Base-by-base conservation (phyloP, 805 yeast species). In the Wickerhamiella parazyma region DNA sequence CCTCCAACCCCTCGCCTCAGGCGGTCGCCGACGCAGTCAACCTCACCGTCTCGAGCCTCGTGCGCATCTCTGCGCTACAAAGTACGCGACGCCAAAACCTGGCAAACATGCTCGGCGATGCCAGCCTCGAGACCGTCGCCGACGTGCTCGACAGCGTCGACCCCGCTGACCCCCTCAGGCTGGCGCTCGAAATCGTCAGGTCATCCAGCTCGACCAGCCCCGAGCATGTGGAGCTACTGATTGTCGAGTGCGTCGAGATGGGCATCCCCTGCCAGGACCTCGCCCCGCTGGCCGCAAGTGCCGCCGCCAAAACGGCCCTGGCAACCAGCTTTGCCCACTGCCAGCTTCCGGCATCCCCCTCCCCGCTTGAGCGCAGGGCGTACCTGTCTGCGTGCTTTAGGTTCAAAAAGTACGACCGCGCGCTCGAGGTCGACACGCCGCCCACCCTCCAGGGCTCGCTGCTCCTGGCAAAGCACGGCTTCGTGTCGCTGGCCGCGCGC, bases 41-140 rank as follows among this genome's bases (percentile, higher is more conserved):
- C 10, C 45, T 56, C 10, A 48, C 62, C 10, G 43, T 61, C 12
- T 34, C 43, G 25, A 44, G 52, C 2, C 49, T 61, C 10, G 44
- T 51, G 16, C 49, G 49, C 4, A 46, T 50, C 14, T 58, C 60
- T 11, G 26, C n/a, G 6, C 29, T 22, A 7, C 37, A 47, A 2
- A 28, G 34, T 2, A 18, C 7, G 2, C 36, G 43, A 11, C 42
- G 46, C 3, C 20, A 12, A 7, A 33, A 42, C 22, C 46, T 53
- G 12, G 14, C 4, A 9, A 46, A 46, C 4, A 19, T 47, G 6
- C 19, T 51, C 3, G 45, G 57, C 50, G 44, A 44, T 9, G 46
- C 44, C 12, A 44, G 55, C 20, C 33, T 50, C 6, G 57, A 51
- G n/a, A 33, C 55, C 7, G 60, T 58, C 3, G 55, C 49, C 12